phyloP scores from a whole-genome alignment of 1,284 basidiomycete genomes.

The Cryptococcus deneoformans region DNA sequence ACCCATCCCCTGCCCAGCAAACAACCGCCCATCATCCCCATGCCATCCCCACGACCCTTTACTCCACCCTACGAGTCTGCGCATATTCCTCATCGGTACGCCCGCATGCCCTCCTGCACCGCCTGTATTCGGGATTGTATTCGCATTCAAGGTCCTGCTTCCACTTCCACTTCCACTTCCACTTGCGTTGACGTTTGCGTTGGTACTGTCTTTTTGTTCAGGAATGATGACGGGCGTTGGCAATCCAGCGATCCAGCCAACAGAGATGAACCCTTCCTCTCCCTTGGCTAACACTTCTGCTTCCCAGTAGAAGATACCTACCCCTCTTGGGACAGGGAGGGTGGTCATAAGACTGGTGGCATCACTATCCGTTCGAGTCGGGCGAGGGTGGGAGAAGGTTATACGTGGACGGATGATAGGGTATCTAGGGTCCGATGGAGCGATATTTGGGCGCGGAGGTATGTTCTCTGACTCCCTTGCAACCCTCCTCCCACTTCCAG shows the following conservation, averaged over 20 bases:
- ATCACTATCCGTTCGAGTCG: slow-evolving; percentile 65
- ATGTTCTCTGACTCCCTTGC: background rate
- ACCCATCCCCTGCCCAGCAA: slow-evolving; percentile 69
- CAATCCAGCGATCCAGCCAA: slow-evolving; percentile 59
- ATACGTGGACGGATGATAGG: slow-evolving; percentile 22
- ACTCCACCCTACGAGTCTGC: slow-evolving; percentile 86
- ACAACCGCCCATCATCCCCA: slow-evolving; percentile 82
- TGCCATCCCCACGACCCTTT: slow-evolving; percentile 88
- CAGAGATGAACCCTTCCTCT: slow-evolving; percentile 79
- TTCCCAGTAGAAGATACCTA: slow-evolving; percentile 90
- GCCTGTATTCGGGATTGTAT: no score
- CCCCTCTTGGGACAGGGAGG: slow-evolving; percentile 69
- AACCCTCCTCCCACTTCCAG: no score
- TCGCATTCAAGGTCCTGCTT: no score
- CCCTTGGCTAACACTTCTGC: slow-evolving; percentile 74
- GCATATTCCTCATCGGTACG: slow-evolving; percentile 56
- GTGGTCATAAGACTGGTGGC: slow-evolving; percentile 74
- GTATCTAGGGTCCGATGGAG: background rate
- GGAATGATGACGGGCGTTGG: background rate
- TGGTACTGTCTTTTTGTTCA: background rate
- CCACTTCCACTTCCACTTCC: no score
- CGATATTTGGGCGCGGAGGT: slow-evolving; percentile 1
- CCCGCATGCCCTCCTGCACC: background rate
- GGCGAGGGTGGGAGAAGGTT: slow-evolving; percentile 28
- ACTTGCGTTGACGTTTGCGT: background rate